These are phyloP conservation scores for Aspergillus chevalieri DNA, from an alignment of 2,329 filamentous ascomycete genomes.

Conservation along the genomic window DNA sequence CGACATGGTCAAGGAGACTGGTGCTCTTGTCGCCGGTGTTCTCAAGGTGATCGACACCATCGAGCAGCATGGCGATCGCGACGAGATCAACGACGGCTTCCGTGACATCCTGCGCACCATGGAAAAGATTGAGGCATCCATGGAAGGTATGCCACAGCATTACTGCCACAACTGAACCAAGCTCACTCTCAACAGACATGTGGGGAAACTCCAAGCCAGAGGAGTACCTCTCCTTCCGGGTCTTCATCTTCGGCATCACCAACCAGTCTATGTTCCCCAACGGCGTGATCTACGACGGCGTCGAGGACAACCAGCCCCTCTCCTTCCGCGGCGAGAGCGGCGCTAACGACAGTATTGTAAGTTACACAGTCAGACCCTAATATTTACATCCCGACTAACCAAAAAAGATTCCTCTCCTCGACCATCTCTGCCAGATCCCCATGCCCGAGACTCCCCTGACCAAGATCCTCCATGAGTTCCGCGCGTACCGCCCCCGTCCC, in stretches of 20 bases:
- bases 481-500: conserved; percentile 79
- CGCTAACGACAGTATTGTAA: conserved; percentile 84
- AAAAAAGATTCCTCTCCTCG: conserved; percentile 67
- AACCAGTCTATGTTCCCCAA: conserved; percentile 90
- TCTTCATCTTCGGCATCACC: conserved; percentile 95
- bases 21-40: conserved; percentile 66
- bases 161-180: neutral
- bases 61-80: conserved; percentile 45
- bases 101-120: conserved; percentile 57
- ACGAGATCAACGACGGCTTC: conserved; percentile 60
- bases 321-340: conserved; percentile 88
- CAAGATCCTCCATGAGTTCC: conserved; percentile 80
- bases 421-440: conserved; percentile 75
- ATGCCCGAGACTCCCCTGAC: conserved; percentile 90
- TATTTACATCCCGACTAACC: neutral
- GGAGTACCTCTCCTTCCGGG: conserved; percentile 83
- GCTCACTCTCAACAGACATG: conserved; percentile 54
- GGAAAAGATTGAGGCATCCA: conserved; percentile 66
- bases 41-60: conserved; percentile 59
- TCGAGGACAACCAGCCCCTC: conserved; percentile 63
- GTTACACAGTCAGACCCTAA: conserved; percentile 4
- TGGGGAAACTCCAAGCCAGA: conserved; percentile 80
- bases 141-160: conserved; percentile 56
- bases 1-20: conserved; percentile 87
- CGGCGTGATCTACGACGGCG: conserved; percentile 82